phyloP scores from a whole-genome alignment of 805 yeast genomes.

The Candida loeiensis region DNA sequence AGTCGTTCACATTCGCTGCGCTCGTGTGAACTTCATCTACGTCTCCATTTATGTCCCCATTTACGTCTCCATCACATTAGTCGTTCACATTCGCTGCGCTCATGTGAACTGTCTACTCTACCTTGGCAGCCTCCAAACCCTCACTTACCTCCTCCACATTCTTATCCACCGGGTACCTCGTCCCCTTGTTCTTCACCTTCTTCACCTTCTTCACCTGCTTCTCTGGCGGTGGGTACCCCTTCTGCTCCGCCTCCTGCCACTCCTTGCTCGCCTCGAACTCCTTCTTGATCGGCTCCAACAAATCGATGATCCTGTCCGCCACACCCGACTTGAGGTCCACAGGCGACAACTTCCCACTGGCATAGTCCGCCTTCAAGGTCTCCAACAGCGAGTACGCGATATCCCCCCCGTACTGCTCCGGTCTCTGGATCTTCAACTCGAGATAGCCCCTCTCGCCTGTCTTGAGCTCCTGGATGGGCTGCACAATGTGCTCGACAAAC shows the following conservation, averaged over 20 bases:
- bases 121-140: slow-evolving; percentile 11
- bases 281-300: slow-evolving; percentile 81
- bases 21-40: too few species aligned
- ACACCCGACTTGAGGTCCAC: slow-evolving; percentile 94
- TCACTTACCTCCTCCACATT: slow-evolving; percentile 7
- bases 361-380: slow-evolving; percentile 68
- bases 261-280: slow-evolving; percentile 60
- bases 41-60: too few species aligned
- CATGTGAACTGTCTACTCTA: slow-evolving; percentile 8
- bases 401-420: slow-evolving; percentile 97
- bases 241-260: slow-evolving; percentile 67
- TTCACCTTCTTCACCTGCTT: slow-evolving; percentile 64
- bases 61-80: too few species aligned
- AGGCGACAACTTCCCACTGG: slow-evolving; percentile 74
- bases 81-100: too few species aligned
- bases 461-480: slow-evolving; percentile 81
- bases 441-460: slow-evolving; percentile 51
- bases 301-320: slow-evolving; percentile 72
- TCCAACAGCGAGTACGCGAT: slow-evolving; percentile 66
- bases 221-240: slow-evolving; percentile 81
- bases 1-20: too few species aligned
- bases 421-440: slow-evolving; percentile 76
- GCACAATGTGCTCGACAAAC: slow-evolving; percentile 77
- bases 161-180: slow-evolving; percentile 67
- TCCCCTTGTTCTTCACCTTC: slow-evolving; percentile 82